Percentiles rank a stretch among this genome's conserved stretches.
These are phyloP conservation scores for Yarrowia keelungensis DNA, from an alignment of 805 yeast species.

Conservation along the genomic window DNA sequence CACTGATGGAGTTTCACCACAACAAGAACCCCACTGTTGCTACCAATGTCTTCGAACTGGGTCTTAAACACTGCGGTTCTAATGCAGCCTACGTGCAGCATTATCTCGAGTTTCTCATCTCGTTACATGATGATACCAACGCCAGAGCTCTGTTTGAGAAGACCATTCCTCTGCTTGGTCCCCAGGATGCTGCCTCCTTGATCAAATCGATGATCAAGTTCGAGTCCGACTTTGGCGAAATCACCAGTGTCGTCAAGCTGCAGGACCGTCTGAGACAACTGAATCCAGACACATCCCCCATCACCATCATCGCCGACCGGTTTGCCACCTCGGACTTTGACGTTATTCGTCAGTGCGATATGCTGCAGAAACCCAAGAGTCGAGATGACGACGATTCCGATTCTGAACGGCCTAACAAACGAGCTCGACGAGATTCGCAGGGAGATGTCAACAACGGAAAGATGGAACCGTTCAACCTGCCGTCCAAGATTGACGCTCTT, in stretches of 20 bases:
- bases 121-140: slow-evolving; percentile 71
- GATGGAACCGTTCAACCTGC: slow-evolving; percentile 44
- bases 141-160: slow-evolving; percentile 85
- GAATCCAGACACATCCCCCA: slow-evolving; percentile 65
- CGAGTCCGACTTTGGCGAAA: slow-evolving; percentile 74
- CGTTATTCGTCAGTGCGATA: slow-evolving; percentile 42
- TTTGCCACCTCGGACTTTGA: slow-evolving; percentile 45
- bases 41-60: slow-evolving; percentile 76
- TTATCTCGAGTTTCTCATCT: slow-evolving; percentile 75
- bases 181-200: slow-evolving; percentile 54
- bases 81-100: slow-evolving; percentile 68
- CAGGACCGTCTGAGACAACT: slow-evolving; percentile 69
- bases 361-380: slow-evolving; percentile 39
- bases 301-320: slow-evolving; percentile 51
- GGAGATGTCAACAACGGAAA: slow-evolving; percentile 14
- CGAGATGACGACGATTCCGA: slow-evolving; percentile 26
- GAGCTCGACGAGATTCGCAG: slow-evolving; percentile 42
- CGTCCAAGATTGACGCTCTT: slow-evolving; percentile 51
- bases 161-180: slow-evolving; percentile 63
- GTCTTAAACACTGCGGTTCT: slow-evolving; percentile 63
- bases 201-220: slow-evolving; percentile 67
- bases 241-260: slow-evolving; percentile 68
- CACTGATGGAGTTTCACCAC: slow-evolving; percentile 75
- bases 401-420: slow-evolving; percentile 36
- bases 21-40: slow-evolving; percentile 69